phyloP scores from a whole-genome alignment of 805 yeast genomes.

The Ogataea henricii region DNA sequence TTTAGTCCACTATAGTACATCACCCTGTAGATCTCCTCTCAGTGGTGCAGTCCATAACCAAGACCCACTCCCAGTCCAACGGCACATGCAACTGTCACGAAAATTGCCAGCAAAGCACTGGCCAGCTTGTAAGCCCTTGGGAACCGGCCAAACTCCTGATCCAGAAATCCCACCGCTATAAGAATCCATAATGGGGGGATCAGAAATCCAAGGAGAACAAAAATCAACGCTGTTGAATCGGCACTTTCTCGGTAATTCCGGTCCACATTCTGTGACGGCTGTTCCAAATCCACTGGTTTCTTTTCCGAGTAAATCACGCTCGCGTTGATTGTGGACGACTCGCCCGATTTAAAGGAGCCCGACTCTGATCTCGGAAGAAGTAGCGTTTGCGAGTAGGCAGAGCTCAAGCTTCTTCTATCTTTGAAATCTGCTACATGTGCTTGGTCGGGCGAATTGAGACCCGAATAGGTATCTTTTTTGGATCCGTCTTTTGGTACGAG shows the following conservation, averaged over 20 bases:
- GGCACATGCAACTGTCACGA: slow-evolving; percentile 21
- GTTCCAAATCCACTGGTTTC: neutral
- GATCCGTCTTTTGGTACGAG: slow-evolving; percentile 9
- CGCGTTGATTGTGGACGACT: slow-evolving; percentile 8
- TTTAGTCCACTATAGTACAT: neutral
- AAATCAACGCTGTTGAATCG: slow-evolving; percentile 16
- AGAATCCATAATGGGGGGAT: slow-evolving; percentile 35
- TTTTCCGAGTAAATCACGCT: neutral
- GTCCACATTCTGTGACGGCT: no score
- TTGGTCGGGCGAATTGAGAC: slow-evolving; percentile 9
- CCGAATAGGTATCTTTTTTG: slow-evolving; percentile 2
- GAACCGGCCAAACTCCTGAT: slow-evolving; percentile 28
- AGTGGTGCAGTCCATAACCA: slow-evolving; percentile 14
- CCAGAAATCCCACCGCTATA: slow-evolving; percentile 30
- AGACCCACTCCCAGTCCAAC: slow-evolving; percentile 31
- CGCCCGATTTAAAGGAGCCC: slow-evolving; percentile 10
- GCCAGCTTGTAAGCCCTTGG: slow-evolving; percentile 25
- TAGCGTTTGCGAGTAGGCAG: slow-evolving; percentile 17
- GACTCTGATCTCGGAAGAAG: slow-evolving; percentile 9
- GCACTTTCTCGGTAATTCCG: slow-evolving; percentile 13
- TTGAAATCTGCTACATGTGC: slow-evolving; percentile 9
- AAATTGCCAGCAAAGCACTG: slow-evolving; percentile 23
- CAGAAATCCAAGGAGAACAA: slow-evolving; percentile 25
- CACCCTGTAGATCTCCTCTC: neutral
- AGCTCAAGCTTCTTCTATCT: slow-evolving; percentile 10